Evolutionary conservation across 805 yeast genomes (phyloP), one percentile per base, ranked within the genome.

Genomic region (Saturnispora mendoncae): DNA sequence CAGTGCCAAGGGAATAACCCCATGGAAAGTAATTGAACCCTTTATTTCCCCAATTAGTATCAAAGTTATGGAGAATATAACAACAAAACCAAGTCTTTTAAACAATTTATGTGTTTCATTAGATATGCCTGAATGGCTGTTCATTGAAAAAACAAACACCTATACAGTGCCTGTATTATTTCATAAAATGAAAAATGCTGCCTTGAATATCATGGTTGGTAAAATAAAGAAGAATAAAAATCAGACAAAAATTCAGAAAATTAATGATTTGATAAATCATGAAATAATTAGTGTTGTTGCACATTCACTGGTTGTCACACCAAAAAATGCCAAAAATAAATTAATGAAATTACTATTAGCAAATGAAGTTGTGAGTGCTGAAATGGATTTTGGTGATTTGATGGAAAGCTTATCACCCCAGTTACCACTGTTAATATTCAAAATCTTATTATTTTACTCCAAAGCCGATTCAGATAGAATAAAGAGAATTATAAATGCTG

Each of bases 21-120:
- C 94, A 0, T 87, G 90, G 74, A 84, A 82, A 55, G 60, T 90
- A 12, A 64, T 86, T 17, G 76, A 84, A 6, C 95, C 95, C 0
- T 84, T 76, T 46, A 69, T 92, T 51, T 87, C 90, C 2, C 72
- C 79, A 27, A 66, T 87, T 6, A 72, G 88, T 29, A 72, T 76
- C 33, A 71, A 71, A 19, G 68, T 85, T 14, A 78, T 85, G 3
- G 74, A 74, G 46, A 67, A 68, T 33, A 54, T 75, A 33, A 61
- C 64, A 6, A 60, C 67, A 3, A 72, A 72, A 41, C 75, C 78
- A 0, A 62, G 67, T 4, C 64, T 83, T 41, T 69, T 85, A 21
- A 66, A 66, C 20, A 70, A 74, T 44, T 66, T 90, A 14, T 74
- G 87, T 6, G 77, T 75, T 21, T 63, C 85, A 9, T 68, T 86